These are phyloP conservation scores for Aethionema arabicum DNA, from an alignment of 345 rosid genomes.

Conservation along the genomic window DNA sequence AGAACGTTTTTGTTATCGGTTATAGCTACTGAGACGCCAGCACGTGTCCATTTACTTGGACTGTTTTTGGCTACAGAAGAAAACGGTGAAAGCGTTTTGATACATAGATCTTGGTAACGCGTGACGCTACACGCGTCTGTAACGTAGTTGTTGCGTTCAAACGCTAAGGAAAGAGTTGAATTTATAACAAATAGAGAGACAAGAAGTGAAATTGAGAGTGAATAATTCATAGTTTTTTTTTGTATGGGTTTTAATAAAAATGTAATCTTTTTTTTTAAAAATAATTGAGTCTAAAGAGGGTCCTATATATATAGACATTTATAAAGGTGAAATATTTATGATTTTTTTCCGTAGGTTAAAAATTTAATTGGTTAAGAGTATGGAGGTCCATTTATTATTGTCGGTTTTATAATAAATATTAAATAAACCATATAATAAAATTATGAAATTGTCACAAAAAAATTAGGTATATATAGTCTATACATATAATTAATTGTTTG, in stretches of 20 bases:
- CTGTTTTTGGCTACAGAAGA: slow-evolving; percentile 56
- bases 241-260: neutral
- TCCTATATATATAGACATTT: slow-evolving; percentile 28
- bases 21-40: slow-evolving; percentile 73
- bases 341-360: slow-evolving; percentile 4
- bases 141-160: slow-evolving; percentile 37
- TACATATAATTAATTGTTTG: neutral
- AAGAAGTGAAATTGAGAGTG: slow-evolving; percentile 20
- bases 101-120: slow-evolving; percentile 57
- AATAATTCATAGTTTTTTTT: slow-evolving; percentile 23
- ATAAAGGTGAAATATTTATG: neutral
- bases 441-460: too few relatives aligned
- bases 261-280: neutral
- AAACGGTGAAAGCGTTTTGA: slow-evolving; percentile 59
- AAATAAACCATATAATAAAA: too few relatives aligned
- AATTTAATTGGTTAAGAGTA: slow-evolving; percentile 9
- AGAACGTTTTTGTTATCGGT: slow-evolving; percentile 53
- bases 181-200: slow-evolving; percentile 35
- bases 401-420: slow-evolving; percentile 23
- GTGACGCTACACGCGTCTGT: slow-evolving; percentile 80
- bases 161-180: slow-evolving; percentile 19
- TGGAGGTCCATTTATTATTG: slow-evolving; percentile 31
- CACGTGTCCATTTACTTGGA: slow-evolving; percentile 82
- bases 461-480: too few relatives aligned
- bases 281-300: neutral